Percentiles rank a stretch among this genome's conserved stretches.
Conservation (phyloP, 2,329 filamentous ascomycete genomes). For the Fusarium sp. region DNA sequence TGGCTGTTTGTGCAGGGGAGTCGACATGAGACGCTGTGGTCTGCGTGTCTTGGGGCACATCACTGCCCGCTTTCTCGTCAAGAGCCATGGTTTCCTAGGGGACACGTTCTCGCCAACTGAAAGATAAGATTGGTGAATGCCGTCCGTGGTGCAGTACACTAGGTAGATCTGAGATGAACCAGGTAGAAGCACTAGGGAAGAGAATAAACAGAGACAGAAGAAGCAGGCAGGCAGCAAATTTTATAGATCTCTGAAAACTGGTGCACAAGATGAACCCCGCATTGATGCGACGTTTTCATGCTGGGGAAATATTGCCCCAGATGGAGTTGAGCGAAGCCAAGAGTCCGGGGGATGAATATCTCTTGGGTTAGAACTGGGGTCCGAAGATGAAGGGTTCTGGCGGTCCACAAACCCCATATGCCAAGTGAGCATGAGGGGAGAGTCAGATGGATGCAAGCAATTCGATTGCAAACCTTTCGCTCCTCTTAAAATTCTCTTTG, state of each 20-base stretch:
- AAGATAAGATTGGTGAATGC: neutral
- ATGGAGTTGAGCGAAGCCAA: conserved; percentile 6
- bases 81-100: neutral
- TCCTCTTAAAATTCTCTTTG: accelerated
- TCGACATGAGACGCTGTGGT: neutral
- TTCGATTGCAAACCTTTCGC: too few species aligned
- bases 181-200: neutral
- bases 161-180: neutral
- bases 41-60: conserved; percentile 5
- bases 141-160: too few species aligned
- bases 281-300: conserved; percentile 2
- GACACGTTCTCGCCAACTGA: accelerated
- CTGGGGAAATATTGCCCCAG: conserved; percentile 9
- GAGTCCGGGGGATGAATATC: conserved; percentile 3
- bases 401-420: neutral
- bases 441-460: neutral
- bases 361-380: conserved; percentile 4
- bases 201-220: accelerated
- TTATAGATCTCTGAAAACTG: conserved; percentile 4
- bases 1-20: neutral
- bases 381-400: neutral
- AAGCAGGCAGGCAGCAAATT: neutral
- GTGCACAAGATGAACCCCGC: neutral
- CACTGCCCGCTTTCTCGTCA: conserved; percentile 4
- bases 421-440: neutral